These are phyloP conservation scores for Lasiosphaeria miniovina DNA, from an alignment of 495 filamentous ascomycete genomes.

Conservation along the genomic window DNA sequence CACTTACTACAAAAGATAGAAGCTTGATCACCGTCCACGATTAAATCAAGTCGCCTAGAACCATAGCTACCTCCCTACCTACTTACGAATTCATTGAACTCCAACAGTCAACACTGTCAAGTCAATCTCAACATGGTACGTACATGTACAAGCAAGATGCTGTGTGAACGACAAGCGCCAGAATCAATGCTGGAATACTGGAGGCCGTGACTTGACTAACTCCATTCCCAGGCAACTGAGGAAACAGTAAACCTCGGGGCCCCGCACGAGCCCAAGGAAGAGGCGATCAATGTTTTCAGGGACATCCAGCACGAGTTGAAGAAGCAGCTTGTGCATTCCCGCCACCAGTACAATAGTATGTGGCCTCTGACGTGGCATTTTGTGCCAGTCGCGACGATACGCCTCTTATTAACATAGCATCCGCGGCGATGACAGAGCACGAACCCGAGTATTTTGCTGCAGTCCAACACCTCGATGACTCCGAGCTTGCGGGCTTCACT, in stretches of 20 bases:
- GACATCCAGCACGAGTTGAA: conserved; percentile 48
- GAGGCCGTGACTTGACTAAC: not conserved
- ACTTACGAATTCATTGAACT: too few species aligned
- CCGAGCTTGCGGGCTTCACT: conserved; percentile 46
- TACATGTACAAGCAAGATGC: not conserved
- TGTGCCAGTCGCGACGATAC: not conserved
- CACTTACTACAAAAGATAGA: too few species aligned
- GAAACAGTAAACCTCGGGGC: conserved; percentile 50
- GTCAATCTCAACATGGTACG: not conserved
- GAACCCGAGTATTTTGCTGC: conserved; percentile 51
- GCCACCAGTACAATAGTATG: conserved; percentile 38
- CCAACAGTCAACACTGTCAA: too few species aligned
- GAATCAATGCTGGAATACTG: too few species aligned
- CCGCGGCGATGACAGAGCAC: conserved; percentile 22
- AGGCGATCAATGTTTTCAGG: conserved; percentile 49
- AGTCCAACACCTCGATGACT: conserved; percentile 44
- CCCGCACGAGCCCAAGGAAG: conserved; percentile 49
- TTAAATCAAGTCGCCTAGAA: too few species aligned
- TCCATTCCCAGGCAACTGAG: conserved; percentile 44
- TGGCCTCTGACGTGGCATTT: not conserved
- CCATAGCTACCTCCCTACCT: too few species aligned
- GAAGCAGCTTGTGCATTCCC: conserved; percentile 47
- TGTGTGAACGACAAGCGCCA: too few species aligned
- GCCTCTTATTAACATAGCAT: too few species aligned
- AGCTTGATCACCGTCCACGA: too few species aligned